Conservation (phyloP, 202 grass and related monocot species). For the Musa balbisiana region DNA sequence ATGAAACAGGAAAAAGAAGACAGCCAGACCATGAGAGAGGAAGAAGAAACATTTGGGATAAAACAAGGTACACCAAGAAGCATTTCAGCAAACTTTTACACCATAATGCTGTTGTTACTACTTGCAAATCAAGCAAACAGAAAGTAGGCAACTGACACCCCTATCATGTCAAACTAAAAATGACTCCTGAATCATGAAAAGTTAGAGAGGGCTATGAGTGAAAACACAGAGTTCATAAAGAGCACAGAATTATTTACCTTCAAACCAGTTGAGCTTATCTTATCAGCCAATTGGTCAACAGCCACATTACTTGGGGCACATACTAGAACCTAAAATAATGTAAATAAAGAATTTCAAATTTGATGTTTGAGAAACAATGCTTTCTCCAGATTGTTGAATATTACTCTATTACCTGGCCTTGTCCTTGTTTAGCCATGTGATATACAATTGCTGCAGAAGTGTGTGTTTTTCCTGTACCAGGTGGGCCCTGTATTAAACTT, state of each 20-base stretch:
- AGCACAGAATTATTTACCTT: constrained; percentile 45
- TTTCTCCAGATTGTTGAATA: not conserved
- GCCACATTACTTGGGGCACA: constrained; percentile 98
- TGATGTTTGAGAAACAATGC: not conserved
- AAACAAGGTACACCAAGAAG: not conserved
- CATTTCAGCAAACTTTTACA: not conserved
- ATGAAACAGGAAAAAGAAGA: not conserved
- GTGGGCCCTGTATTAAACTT: constrained; percentile 99
- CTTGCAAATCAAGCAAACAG: not conserved
- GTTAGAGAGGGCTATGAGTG: not conserved
- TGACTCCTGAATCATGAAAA: not conserved
- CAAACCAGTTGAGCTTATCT: constrained; percentile 89
- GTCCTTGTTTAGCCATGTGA: constrained; percentile 99
- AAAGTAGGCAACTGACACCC: not conserved
- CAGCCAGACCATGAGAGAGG: not conserved
- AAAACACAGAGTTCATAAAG: constrained; percentile 7
- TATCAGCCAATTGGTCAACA: constrained; percentile 96
- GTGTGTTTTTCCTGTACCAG: constrained; percentile 96
- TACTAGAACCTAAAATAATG: constrained; percentile 69
- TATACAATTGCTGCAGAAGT: constrained; percentile 99
- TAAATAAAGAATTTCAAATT: not conserved
- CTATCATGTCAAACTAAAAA: not conserved
- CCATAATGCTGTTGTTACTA: too few species aligned
- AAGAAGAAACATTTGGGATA: not conserved
- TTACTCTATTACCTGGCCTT: constrained; percentile 69